These are phyloP conservation scores for Russula sp. DNA, from an alignment of 768 basidiomycete genomes.

Conservation along the genomic window DNA sequence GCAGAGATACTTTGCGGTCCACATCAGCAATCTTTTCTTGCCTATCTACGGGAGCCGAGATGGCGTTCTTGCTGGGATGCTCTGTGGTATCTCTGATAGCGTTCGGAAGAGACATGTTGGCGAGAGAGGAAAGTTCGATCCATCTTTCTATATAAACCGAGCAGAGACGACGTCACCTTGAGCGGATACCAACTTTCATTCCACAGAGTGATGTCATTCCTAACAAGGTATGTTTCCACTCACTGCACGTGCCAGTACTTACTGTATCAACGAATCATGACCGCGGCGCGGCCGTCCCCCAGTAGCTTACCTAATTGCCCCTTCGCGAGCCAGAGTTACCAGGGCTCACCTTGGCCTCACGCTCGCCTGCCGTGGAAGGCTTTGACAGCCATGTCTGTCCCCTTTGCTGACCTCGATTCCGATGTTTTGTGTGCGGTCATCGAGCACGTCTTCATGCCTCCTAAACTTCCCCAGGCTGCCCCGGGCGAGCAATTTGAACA, in stretches of 20 bases:
- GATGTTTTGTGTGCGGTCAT: background rate
- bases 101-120: conserved; percentile 59
- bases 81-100: conserved; percentile 56
- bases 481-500: background rate
- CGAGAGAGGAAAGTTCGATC: background rate
- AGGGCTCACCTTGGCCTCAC: background rate
- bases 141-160: background rate
- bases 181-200: background rate
- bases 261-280: too few relatives aligned
- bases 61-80: conserved; percentile 46
- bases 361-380: background rate
- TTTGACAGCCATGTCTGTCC: background rate
- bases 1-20: conserved; percentile 56
- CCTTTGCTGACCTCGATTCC: background rate
- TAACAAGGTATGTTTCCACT: too few relatives aligned
- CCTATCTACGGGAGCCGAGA: conserved; percentile 62
- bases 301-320: too few relatives aligned
- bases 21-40: conserved; percentile 63
- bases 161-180: conserved; percentile 3
- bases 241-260: too few relatives aligned
- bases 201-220: conserved; percentile 11
- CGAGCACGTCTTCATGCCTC: conserved; percentile 11
- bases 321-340: background rate
- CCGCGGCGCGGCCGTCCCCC: too few relatives aligned
- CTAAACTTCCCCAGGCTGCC: conserved; percentile 9